These are phyloP conservation scores for Trypanosoma vivax DNA, from an alignment of 208 protist species.

Conservation along the genomic window DNA sequence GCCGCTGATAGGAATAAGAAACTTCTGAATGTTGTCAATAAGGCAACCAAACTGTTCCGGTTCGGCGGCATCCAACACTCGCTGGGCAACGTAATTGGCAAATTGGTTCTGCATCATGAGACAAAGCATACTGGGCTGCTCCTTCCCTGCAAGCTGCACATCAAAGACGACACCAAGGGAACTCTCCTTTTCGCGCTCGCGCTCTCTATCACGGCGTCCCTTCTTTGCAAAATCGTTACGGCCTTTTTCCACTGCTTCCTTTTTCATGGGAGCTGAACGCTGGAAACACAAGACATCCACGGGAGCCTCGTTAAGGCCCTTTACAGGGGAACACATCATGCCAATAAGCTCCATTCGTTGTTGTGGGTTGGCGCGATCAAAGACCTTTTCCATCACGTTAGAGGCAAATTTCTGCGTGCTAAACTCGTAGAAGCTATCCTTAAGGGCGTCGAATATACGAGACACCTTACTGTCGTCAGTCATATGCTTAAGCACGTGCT, in stretches of 20 bases:
- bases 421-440: constrained; percentile 74
- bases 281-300: constrained; percentile 68
- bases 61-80: constrained; percentile 90
- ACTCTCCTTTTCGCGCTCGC: constrained; percentile 74
- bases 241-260: constrained; percentile 36
- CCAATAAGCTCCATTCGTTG: constrained; percentile 84
- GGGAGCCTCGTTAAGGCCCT: constrained; percentile 15
- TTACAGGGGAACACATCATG: constrained; percentile 66
- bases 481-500: constrained; percentile 96
- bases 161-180: constrained; percentile 65
- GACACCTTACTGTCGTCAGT: constrained; percentile 79
- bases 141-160: constrained; percentile 28
- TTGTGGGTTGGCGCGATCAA: constrained; percentile 57
- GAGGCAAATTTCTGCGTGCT: constrained; percentile 98
- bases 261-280: constrained; percentile 45
- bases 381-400: constrained; percentile 98
- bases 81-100: constrained; percentile 98
- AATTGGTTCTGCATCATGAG: constrained; percentile 96
- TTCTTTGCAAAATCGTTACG: constrained; percentile 22
- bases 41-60: constrained; percentile 73
- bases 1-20: constrained; percentile 86
- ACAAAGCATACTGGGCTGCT: constrained; percentile 71
- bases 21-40: constrained; percentile 84
- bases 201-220: constrained; percentile 62
- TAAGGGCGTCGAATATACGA: constrained; percentile 57